A percentile compares a stretch with the other conserved stretches of the same genome.
phyloP scores from a whole-genome alignment of 768 basidiomycete species.

The Russula emetica region DNA sequence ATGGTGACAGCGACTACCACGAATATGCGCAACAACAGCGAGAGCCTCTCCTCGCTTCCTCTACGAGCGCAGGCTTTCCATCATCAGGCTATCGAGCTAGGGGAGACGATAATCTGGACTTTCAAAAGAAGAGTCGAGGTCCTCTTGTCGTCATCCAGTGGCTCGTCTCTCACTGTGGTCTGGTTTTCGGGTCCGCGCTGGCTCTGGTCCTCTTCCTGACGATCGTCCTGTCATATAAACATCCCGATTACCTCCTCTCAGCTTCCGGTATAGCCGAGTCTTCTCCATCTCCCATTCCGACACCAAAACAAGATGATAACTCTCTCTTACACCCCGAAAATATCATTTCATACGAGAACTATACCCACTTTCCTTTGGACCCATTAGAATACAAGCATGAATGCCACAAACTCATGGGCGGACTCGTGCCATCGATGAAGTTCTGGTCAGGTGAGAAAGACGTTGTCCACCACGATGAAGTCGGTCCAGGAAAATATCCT shows the following conservation, averaged over 20 bases:
- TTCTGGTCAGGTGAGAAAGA: slow-evolving; percentile 49
- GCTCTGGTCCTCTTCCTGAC: slow-evolving; percentile 46
- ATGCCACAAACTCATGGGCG: slow-evolving; percentile 48
- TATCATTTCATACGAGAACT: slow-evolving; percentile 52
- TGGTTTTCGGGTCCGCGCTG: slow-evolving; percentile 44
- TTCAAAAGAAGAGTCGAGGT: slow-evolving; percentile 14
- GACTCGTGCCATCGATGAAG: slow-evolving; percentile 44
- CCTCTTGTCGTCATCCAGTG: slow-evolving; percentile 6
- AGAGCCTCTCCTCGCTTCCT: slow-evolving; percentile 49
- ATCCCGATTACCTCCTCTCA: slow-evolving; percentile 45
- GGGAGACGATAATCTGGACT: slow-evolving; percentile 39
- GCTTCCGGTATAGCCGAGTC: slow-evolving; percentile 39
- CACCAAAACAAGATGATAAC: slow-evolving; percentile 29
- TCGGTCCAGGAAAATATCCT: slow-evolving; percentile 27
- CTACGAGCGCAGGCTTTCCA: slow-evolving; percentile 36
- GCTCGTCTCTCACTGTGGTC: slow-evolving; percentile 34
- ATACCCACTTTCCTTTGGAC: slow-evolving; percentile 54
- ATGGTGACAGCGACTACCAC: slow-evolving; percentile 40
- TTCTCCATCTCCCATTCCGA: slow-evolving; percentile 24
- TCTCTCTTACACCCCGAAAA: slow-evolving; percentile 24
- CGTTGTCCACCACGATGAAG: slow-evolving; percentile 33
- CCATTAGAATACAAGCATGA: slow-evolving; percentile 53
- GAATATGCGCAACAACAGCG: slow-evolving; percentile 35
- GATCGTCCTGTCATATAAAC: slow-evolving; percentile 46
- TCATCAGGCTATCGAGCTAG: slow-evolving; percentile 39